Evolutionary conservation across 1,284 basidiomycete genomes (phyloP).

Genomic region (Trametes polyzona): DNA sequence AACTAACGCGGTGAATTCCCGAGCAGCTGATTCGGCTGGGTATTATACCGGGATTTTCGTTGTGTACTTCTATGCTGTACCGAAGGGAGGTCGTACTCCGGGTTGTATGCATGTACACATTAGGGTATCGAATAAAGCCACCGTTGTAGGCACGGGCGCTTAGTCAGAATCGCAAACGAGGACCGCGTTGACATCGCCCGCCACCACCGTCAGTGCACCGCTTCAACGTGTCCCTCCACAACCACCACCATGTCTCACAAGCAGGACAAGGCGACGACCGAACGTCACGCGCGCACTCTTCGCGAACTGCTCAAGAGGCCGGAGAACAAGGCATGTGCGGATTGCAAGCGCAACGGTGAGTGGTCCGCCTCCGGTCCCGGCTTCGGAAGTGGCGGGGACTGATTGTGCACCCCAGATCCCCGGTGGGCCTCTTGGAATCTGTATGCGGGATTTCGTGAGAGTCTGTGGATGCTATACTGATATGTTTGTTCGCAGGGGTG

Average conservation of each 20-base stretch:
- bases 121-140: neutral
- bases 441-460: slow-evolving; percentile 47
- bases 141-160: neutral
- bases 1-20: neutral
- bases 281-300: slow-evolving; percentile 75
- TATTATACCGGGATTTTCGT: no score
- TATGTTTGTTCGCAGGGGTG: slow-evolving; percentile 58
- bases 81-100: no score
- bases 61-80: neutral
- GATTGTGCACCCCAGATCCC: slow-evolving; percentile 66
- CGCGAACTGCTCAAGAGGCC: slow-evolving; percentile 85
- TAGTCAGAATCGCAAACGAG: neutral
- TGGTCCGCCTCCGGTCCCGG: neutral
- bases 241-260: slow-evolving; percentile 54
- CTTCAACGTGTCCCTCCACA: slow-evolving; percentile 19
- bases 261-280: slow-evolving; percentile 85
- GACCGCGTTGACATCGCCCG: slow-evolving; percentile 4
- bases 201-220: slow-evolving; percentile 13
- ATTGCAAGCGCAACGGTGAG: slow-evolving; percentile 90
- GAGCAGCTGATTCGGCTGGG: no score
- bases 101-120: no score
- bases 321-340: slow-evolving; percentile 94
- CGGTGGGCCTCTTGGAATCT: slow-evolving; percentile 99
- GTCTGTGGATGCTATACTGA: slow-evolving; percentile 8
- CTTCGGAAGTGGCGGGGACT: slow-evolving; percentile 9